Evolutionary conservation across 78 protist genomes (phyloP).

Genomic region (Mastigamoeba balamuthi): DNA sequence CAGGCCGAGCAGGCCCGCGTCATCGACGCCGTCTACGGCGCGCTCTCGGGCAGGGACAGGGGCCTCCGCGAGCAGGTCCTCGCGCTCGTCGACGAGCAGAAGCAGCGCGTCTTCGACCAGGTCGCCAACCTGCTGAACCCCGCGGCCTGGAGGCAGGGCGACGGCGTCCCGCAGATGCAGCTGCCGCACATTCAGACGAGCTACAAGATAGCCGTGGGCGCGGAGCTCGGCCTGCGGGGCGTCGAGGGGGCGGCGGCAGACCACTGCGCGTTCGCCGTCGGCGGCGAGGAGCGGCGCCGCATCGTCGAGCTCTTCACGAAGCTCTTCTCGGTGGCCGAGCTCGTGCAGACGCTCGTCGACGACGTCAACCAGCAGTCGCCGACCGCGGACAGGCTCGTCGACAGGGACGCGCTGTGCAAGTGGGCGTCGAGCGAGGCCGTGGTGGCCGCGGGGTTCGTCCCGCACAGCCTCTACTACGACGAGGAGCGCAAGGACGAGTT

Average conservation of each 20-base stretch:
- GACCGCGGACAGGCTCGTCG: not conserved
- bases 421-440: not conserved
- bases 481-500: not conserved
- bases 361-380: not conserved
- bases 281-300: not conserved
- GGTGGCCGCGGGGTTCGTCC: not conserved
- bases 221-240: not conserved
- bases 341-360: not conserved
- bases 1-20: not conserved
- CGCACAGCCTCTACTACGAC: not conserved
- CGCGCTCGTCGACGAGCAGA: not conserved
- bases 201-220: not conserved
- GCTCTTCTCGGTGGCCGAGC: not conserved
- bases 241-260: not conserved
- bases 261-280: not conserved
- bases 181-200: not conserved
- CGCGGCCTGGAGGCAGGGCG: not conserved
- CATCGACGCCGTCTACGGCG: not conserved
- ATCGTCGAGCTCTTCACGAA: not conserved
- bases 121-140: not conserved
- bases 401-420: not conserved
- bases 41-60: not conserved
- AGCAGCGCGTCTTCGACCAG: not conserved
- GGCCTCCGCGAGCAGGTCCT: not conserved
- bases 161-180: not conserved